These are phyloP conservation scores for Clathrospora elynae DNA, from an alignment of 2,329 filamentous ascomycete species.

Conservation along the genomic window DNA sequence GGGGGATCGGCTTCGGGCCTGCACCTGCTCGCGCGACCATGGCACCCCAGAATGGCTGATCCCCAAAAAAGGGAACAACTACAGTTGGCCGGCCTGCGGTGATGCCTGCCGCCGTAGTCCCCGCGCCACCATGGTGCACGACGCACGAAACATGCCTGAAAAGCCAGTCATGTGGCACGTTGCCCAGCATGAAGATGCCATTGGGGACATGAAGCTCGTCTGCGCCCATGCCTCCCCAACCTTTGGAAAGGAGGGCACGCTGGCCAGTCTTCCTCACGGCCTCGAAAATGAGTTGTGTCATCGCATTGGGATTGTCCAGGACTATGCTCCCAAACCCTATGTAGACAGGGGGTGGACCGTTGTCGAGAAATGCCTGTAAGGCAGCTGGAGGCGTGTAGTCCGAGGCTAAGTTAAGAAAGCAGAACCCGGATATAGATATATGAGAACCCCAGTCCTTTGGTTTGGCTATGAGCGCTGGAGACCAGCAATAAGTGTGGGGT, in stretches of 20 bases:
- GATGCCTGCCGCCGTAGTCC: slow-evolving; percentile 81
- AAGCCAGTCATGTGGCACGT: slow-evolving; percentile 84
- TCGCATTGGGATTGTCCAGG: slow-evolving; percentile 54
- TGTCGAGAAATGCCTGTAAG: slow-evolving; percentile 53
- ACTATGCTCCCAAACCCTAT: slow-evolving; percentile 64
- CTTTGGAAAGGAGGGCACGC: slow-evolving; percentile 60
- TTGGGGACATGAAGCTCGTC: slow-evolving; percentile 7
- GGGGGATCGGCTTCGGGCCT: slow-evolving; percentile 35
- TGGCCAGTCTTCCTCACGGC: slow-evolving; percentile 46
- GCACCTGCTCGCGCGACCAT: slow-evolving; percentile 39
- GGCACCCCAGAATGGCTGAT: slow-evolving; percentile 43
- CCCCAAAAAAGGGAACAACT: slow-evolving; percentile 74
- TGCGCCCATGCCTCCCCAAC: slow-evolving; percentile 22
- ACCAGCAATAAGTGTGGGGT: slow-evolving; percentile 56
- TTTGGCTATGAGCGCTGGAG: slow-evolving; percentile 40
- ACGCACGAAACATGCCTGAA: slow-evolving; percentile 79
- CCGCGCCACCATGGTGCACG: slow-evolving; percentile 85
- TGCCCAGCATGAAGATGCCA: slow-evolving; percentile 65
- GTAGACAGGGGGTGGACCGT: slow-evolving; percentile 58
- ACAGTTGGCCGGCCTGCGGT: slow-evolving; percentile 77
- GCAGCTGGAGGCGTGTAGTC: slow-evolving; percentile 49
- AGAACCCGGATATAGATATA: slow-evolving; percentile 52
- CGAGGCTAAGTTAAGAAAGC: slow-evolving; percentile 50
- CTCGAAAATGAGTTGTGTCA: slow-evolving; percentile 54
- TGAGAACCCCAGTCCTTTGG: slow-evolving; percentile 21